Conservation (phyloP, 768 basidiomycete genomes). For the Mycena latifolia region DNA sequence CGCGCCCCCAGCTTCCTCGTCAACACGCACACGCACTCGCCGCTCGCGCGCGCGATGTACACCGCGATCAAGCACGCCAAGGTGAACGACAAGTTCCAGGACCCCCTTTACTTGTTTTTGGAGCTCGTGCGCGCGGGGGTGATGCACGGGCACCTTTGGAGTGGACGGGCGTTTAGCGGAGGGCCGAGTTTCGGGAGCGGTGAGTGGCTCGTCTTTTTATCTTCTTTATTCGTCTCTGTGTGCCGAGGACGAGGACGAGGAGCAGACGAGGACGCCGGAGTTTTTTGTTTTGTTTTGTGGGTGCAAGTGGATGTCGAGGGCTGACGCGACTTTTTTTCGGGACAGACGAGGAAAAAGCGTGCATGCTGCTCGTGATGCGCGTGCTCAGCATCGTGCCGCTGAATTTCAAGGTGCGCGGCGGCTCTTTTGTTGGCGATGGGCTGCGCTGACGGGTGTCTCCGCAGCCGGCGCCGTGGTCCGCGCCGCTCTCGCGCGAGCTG, state of each 20-base stretch:
- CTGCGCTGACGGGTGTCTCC: background rate
- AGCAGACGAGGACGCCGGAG: too few relatives aligned
- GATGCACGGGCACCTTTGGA: conserved; percentile 95
- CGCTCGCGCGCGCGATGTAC: conserved; percentile 93
- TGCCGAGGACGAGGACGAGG: too few relatives aligned
- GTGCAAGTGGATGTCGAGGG: too few relatives aligned
- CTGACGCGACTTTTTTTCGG: background rate
- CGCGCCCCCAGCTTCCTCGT: conserved; percentile 77
- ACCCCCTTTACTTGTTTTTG: conserved; percentile 93
- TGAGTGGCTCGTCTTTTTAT: conserved; percentile 57
- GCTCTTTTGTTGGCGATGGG: conserved; percentile 1
- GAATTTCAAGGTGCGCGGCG: conserved; percentile 90
- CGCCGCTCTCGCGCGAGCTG: conserved; percentile 95
- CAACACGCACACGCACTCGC: conserved; percentile 89
- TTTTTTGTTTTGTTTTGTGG: too few relatives aligned
- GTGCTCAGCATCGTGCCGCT: conserved; percentile 95
- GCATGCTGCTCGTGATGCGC: conserved; percentile 96
- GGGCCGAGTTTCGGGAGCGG: conserved; percentile 96
- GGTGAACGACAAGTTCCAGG: conserved; percentile 98
- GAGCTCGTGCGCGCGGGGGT: conserved; percentile 97
- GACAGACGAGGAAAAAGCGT: conserved; percentile 92
- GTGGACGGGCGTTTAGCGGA: conserved; percentile 88
- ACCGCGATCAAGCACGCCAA: conserved; percentile 81
- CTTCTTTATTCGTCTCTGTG: too few relatives aligned
- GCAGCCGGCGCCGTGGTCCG: conserved; percentile 93